Percentiles rank a stretch among this genome's conserved stretches.
Evolutionary conservation across 768 basidiomycete species (phyloP).

Genomic region (Pisolithus orientalis): DNA sequence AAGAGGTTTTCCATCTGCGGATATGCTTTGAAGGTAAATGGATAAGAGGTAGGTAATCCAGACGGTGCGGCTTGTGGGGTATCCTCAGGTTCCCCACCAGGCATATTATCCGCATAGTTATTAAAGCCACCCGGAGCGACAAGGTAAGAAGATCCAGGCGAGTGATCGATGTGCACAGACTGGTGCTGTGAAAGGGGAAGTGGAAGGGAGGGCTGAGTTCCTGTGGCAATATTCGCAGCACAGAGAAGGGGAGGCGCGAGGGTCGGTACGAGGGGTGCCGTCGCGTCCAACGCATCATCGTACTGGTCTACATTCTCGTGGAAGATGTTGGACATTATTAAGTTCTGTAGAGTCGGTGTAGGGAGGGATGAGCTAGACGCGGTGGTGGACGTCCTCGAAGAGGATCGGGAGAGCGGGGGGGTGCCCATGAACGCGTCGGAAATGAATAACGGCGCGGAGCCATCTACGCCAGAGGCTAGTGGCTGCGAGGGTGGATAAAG

Average conservation of each 20-base stretch:
- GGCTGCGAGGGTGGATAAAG: background rate
- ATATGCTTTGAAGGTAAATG: slow-evolving; percentile 1
- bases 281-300: no score
- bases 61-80: background rate
- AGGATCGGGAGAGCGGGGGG: background rate
- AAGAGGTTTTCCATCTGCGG: background rate
- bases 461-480: background rate
- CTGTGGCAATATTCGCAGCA: no score
- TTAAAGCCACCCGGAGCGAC: no score
- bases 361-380: background rate
- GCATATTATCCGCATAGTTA: no score
- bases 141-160: no score
- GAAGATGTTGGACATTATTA: background rate
- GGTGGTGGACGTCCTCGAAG: background rate
- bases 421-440: background rate
- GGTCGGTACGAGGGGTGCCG: no score
- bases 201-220: no score
- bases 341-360: background rate
- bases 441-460: background rate
- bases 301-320: no score
- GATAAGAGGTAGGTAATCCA: background rate
- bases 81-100: background rate
- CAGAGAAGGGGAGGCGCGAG: no score
- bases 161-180: no score
- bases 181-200: no score